These are phyloP conservation scores for Rhexocercosporidium sp. DNA, from an alignment of 2,329 filamentous ascomycete species.

Conservation along the genomic window DNA sequence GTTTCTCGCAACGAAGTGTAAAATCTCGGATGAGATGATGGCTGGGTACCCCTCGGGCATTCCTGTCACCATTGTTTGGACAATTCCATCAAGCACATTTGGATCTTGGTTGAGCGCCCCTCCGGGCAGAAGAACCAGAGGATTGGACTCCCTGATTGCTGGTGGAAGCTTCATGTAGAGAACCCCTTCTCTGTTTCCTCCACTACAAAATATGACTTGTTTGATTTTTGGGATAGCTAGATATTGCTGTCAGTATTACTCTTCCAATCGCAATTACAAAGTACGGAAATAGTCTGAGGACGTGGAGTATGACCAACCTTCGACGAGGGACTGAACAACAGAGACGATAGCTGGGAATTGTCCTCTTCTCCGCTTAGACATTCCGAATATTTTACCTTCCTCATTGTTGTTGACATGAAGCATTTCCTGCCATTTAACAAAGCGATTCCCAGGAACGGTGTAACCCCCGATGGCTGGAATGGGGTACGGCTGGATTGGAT, in stretches of 20 bases:
- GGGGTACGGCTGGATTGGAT: slow-evolving; percentile 77
- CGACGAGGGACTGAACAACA: slow-evolving; percentile 76
- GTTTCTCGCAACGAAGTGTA: slow-evolving; percentile 51
- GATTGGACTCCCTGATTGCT: slow-evolving; percentile 65
- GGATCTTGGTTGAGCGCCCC: slow-evolving; percentile 29
- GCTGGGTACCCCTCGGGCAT: slow-evolving; percentile 36
- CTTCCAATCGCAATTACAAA: neutral
- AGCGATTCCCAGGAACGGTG: slow-evolving; percentile 64
- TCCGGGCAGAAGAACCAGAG: slow-evolving; percentile 55
- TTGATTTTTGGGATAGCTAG: slow-evolving; percentile 70
- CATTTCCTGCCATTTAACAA: slow-evolving; percentile 60
- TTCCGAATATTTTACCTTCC: slow-evolving; percentile 69
- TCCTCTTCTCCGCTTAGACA: slow-evolving; percentile 77
- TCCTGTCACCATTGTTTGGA: slow-evolving; percentile 19
- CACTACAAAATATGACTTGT: slow-evolving; percentile 81
- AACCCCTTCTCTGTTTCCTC: slow-evolving; percentile 84
- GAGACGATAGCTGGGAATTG: slow-evolving; percentile 87
- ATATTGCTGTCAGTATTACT: neutral
- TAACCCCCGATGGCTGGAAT: slow-evolving; percentile 85
- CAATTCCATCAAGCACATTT: slow-evolving; percentile 45
- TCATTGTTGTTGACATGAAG: slow-evolving; percentile 54
- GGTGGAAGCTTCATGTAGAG: slow-evolving; percentile 72
- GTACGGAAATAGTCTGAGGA: neutral
- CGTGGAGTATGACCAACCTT: slow-evolving; percentile 33
- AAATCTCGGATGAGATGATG: slow-evolving; percentile 51